A percentile compares a stretch with the other conserved stretches of the same genome.
Evolutionary conservation across 345 rosid genomes (phyloP).

Genomic region (Lepidium didymum): DNA sequence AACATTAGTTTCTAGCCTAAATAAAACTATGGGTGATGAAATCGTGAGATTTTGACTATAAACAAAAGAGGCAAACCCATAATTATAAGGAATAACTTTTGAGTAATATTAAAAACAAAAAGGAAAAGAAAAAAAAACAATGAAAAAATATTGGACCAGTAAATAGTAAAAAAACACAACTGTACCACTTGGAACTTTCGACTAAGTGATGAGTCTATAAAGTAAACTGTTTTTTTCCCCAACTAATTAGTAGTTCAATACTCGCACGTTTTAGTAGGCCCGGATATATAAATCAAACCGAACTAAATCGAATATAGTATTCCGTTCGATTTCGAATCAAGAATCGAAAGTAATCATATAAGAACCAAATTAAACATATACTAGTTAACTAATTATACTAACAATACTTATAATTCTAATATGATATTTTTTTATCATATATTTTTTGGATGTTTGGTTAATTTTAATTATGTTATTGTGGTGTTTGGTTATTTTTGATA

Average conservation of each 20-base stretch:
- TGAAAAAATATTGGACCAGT: slow-evolving; percentile 1
- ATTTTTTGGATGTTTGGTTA: too few relatives aligned
- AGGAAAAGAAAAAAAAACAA: background rate
- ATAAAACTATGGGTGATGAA: background rate
- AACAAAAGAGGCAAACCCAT: background rate
- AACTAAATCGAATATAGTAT: too few relatives aligned
- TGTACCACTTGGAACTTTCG: background rate
- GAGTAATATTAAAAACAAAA: background rate
- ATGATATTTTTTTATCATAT: too few relatives aligned
- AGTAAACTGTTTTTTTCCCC: background rate
- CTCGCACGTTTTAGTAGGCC: too few relatives aligned
- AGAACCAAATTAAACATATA: too few relatives aligned
- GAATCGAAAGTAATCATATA: too few relatives aligned
- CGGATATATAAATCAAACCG: too few relatives aligned
- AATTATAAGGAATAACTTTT: background rate
- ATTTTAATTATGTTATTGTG: too few relatives aligned
- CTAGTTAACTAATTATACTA: too few relatives aligned
- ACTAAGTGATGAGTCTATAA: background rate
- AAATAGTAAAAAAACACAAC: background rate
- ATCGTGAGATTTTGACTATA: background rate
- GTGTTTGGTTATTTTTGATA: too few relatives aligned
- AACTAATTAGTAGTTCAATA: background rate
- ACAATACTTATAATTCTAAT: too few relatives aligned
- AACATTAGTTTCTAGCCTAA: background rate
- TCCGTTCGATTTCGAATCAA: too few relatives aligned